Conservation (phyloP, 495 filamentous ascomycete genomes). For the Xylaria palmicola region DNA sequence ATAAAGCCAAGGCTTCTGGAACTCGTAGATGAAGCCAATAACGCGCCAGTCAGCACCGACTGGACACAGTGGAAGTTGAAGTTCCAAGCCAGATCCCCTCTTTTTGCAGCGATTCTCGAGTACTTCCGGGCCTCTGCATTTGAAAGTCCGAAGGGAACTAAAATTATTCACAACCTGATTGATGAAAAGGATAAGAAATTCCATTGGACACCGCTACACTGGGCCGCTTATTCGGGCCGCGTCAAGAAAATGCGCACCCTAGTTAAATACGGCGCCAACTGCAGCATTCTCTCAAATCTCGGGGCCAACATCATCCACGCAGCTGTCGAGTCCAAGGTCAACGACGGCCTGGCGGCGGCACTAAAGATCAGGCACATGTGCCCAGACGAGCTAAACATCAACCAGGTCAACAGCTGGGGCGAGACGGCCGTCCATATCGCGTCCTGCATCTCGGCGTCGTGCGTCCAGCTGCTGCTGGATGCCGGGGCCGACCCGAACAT, state of each 20-base stretch:
- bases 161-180: constrained; percentile 3
- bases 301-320: constrained; percentile 1
- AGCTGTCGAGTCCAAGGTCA: background rate
- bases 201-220: constrained; percentile 1
- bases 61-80: constrained; percentile 3
- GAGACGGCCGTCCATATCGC: constrained; percentile 5
- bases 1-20: background rate
- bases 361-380: background rate
- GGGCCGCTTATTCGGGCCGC: background rate
- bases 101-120: background rate
- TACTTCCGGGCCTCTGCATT: background rate
- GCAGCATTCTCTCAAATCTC: background rate
- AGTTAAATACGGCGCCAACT: background rate
- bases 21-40: background rate
- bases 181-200: constrained; percentile 5
- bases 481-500: background rate
- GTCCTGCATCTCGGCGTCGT: constrained; percentile 5
- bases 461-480: constrained; percentile 7
- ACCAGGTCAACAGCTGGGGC: constrained; percentile 6
- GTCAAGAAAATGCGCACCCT: background rate
- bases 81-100: background rate
- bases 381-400: constrained; percentile 1
- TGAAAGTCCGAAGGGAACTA: background rate
- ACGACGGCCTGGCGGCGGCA: background rate
- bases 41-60: background rate